phyloP scores from a whole-genome alignment of 352 stramenopile species.

The Phytopythium vexans region DNA sequence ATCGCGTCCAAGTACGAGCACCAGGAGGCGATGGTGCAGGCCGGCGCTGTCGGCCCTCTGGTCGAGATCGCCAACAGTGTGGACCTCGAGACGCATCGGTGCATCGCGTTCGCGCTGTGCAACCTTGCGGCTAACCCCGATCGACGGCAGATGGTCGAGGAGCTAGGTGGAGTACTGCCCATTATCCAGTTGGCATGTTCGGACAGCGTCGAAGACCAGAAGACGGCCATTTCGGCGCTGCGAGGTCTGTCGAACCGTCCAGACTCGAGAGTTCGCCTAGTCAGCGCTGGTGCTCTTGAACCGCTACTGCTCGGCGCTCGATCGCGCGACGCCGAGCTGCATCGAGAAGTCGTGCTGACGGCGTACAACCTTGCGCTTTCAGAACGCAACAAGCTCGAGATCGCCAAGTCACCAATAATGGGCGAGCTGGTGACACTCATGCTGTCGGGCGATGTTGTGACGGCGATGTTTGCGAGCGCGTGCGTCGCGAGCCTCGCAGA shows the following conservation, averaged over 20 bases:
- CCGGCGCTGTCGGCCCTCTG: slow-evolving; percentile 87
- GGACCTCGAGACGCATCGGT: slow-evolving; percentile 94
- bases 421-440: slow-evolving; percentile 84
- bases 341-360: slow-evolving; percentile 88
- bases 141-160: slow-evolving; percentile 90
- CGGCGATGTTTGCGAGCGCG: slow-evolving; percentile 68
- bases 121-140: slow-evolving; percentile 91
- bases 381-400: slow-evolving; percentile 94
- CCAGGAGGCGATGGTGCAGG: slow-evolving; percentile 79
- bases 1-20: slow-evolving; percentile 81
- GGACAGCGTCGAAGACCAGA: slow-evolving; percentile 85
- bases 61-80: slow-evolving; percentile 91
- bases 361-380: slow-evolving; percentile 92
- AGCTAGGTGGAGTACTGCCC: slow-evolving; percentile 89
- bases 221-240: slow-evolving; percentile 90
- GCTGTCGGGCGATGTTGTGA: slow-evolving; percentile 68
- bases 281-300: slow-evolving; percentile 88
- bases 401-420: slow-evolving; percentile 82
- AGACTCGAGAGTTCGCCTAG: slow-evolving; percentile 83
- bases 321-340: slow-evolving; percentile 69
- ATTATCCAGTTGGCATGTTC: slow-evolving; percentile 95
- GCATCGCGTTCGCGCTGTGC: slow-evolving; percentile 95
- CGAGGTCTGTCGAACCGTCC: slow-evolving; percentile 82
- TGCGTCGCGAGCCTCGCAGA: slow-evolving; percentile 93
- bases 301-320: slow-evolving; percentile 81